Base-by-base conservation (phyloP, 495 filamentous ascomycete species). In the Aspergillus leporis region DNA sequence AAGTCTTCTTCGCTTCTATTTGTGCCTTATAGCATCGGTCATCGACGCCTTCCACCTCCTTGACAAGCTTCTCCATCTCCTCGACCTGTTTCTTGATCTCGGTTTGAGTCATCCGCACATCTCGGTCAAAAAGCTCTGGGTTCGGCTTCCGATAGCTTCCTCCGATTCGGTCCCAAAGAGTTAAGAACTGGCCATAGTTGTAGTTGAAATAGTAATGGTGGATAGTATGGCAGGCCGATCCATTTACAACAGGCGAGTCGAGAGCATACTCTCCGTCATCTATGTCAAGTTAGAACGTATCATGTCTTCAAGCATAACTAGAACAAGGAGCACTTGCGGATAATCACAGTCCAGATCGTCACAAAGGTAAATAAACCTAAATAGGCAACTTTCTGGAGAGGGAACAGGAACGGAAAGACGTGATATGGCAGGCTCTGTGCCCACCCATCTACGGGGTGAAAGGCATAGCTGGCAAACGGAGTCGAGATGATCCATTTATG, bases 401-500 rank as follows among this genome's bases (percentile, higher is more conserved):
- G 93, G 72, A 97, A 94, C 51, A 97, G 60, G 69, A 96, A 87
- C 13, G 92, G 91, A 76, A 90, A 98, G 55, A 96, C 51, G 77
- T 97, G 93, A 75, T 97, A 97, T 1, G 93, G 93, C n/a, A 96
- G 60, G 65, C 88, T 89, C 79, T 97, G 93, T 10, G 86, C 75
- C 78, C 86, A 97, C 61, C 93, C 93, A 73, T 98, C 93, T 30
- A 97, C 59, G 1, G 93, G 93, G 78, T 98, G 91, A 78, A 98
- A 97, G 46, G 93, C 93, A 76, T 94, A 89, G 58, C 85, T 88
- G 3, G 93, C 93, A 72, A 82, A 97, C 4, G 93, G 93, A 0
- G 93, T 96, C 19, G 93, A 91, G 83, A 97, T 92, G 74, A 97
- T 93, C 93, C 93, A 97, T 78, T 96, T 96, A 81, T 98, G 93